Evolutionary conservation across 108 stramenopile genomes (phyloP).

Genomic region (Cyclotella choctawhatcheeana): DNA sequence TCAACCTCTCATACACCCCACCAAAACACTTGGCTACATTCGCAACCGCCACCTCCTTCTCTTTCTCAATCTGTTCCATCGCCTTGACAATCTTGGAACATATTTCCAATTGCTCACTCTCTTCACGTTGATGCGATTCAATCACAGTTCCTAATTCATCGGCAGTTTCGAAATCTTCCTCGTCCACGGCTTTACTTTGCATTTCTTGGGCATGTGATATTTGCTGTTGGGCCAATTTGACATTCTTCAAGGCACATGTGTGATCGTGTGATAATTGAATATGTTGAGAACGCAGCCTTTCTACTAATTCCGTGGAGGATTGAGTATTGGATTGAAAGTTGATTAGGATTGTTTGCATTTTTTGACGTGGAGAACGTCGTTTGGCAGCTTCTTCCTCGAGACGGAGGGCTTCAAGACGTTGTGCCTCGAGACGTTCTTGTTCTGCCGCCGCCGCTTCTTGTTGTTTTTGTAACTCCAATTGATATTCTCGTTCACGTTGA

Average conservation of each 20-base stretch:
- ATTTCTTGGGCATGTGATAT: constrained; percentile 68
- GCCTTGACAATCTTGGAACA: constrained; percentile 52
- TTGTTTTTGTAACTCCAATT: constrained; percentile 12
- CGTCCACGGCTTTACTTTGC: constrained; percentile 73
- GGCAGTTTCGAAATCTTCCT: constrained; percentile 89
- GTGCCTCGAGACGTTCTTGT: constrained; percentile 14
- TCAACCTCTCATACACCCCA: constrained; percentile 53
- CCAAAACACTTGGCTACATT: constrained; percentile 67
- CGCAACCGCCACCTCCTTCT: constrained; percentile 54
- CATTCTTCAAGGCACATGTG: constrained; percentile 56
- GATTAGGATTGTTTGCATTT: constrained; percentile 25
- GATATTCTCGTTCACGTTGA: not conserved
- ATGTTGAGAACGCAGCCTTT: constrained; percentile 48
- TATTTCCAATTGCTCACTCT: constrained; percentile 56
- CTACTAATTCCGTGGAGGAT: constrained; percentile 24
- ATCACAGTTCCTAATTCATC: constrained; percentile 72
- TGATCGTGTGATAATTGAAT: constrained; percentile 60
- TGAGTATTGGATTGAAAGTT: constrained; percentile 27
- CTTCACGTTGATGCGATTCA: constrained; percentile 64
- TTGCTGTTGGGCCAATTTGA: constrained; percentile 65
- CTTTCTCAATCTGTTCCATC: constrained; percentile 58
- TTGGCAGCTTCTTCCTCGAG: no score
- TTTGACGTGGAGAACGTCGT: constrained; percentile 42
- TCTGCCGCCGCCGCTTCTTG: constrained; percentile 2
- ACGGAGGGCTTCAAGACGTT: no score